Base-by-base conservation (phyloP, 495 filamentous ascomycete genomes). In the Daldinia decipiens region DNA sequence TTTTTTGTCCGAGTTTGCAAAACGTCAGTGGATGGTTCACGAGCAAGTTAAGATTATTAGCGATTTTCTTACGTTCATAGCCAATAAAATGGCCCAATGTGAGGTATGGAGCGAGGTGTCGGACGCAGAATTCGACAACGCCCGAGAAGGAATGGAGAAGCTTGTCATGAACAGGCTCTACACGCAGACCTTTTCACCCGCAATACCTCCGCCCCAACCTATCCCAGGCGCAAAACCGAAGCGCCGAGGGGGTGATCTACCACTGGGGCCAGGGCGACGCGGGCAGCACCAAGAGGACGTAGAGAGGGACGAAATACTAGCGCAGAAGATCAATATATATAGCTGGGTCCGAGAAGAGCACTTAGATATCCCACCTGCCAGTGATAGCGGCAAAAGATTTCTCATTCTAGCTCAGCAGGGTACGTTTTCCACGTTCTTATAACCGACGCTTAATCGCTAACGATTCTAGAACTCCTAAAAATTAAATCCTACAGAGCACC, bases 231-330 rank as follows among this genome's bases (percentile, higher is more conserved):
- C 84, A 47, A 94, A 89, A 75, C 88, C 89, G 31, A 92, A 88
- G 75, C 84, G 87, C 68, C 89, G 87, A 72, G 87, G 89, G 59
- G 84, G 85, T 24, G 91, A 94, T 59, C 86, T 88, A 51, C 84
- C 87, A 1, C 83, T 91, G 76, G 92, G 93, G 5, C 92, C 93
- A 0, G 95, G 95, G 53, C 86, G 95, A 68, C 86, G 90, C 69
- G 95, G 95, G 5, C 95, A 99, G 77, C 95, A 99, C 77, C 96
- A 99, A 79, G 95, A 99, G 78, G 95, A 99, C 79, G 93, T 99
- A 56, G 95, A 99, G 77, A 86, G 95, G 29, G 95, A 99, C 79
- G 95, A 97, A 56, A 87, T 99, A 19, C 81, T 99, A 55, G 91
- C 93, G 2, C 96, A 98, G 79, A 98, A 98, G 82, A 91, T 99